Conservation (phyloP, 2,329 filamentous ascomycete genomes). For the Xylaria digitata region DNA sequence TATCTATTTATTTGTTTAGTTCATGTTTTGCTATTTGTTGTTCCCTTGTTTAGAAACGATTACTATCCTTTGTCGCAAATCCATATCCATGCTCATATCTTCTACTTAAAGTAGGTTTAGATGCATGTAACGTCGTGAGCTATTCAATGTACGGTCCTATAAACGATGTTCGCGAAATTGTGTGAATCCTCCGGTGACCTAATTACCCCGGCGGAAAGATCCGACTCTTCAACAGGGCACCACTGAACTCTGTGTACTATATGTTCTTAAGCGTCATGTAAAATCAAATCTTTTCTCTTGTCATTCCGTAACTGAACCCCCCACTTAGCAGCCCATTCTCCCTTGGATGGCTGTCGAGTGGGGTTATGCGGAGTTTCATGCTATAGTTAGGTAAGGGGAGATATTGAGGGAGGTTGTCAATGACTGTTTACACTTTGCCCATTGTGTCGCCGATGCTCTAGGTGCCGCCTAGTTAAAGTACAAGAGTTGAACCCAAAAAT, state of each 20-base stretch:
- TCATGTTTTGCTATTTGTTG: slow-evolving; percentile 3
- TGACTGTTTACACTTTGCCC: slow-evolving; percentile 10
- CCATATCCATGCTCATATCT: neutral
- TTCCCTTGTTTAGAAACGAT: slow-evolving; percentile 1
- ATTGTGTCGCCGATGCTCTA: slow-evolving; percentile 14
- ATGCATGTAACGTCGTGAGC: slow-evolving; percentile 6
- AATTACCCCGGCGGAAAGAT: neutral
- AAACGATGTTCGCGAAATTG: slow-evolving; percentile 3
- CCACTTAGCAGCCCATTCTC: slow-evolving; percentile 15
- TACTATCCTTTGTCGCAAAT: slow-evolving; percentile 7
- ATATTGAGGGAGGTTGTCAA: slow-evolving; percentile 4
- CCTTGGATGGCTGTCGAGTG: slow-evolving; percentile 9
- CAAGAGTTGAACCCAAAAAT: slow-evolving; percentile 9
- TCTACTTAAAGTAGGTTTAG: too few species aligned
- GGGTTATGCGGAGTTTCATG: neutral
- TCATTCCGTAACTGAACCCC: slow-evolving; percentile 4
- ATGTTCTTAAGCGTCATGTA: slow-evolving; percentile 9
- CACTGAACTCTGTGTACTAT: neutral
- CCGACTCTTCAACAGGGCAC: neutral
- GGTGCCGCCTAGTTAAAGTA: slow-evolving; percentile 28
- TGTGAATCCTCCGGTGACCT: slow-evolving; percentile 1
- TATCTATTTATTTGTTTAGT: slow-evolving; percentile 1
- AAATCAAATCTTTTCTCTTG: slow-evolving; percentile 24
- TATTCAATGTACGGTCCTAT: too few species aligned
- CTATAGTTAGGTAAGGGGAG: neutral